phyloP scores from a whole-genome alignment of 345 rosid species.

The Acer yangbiense region DNA sequence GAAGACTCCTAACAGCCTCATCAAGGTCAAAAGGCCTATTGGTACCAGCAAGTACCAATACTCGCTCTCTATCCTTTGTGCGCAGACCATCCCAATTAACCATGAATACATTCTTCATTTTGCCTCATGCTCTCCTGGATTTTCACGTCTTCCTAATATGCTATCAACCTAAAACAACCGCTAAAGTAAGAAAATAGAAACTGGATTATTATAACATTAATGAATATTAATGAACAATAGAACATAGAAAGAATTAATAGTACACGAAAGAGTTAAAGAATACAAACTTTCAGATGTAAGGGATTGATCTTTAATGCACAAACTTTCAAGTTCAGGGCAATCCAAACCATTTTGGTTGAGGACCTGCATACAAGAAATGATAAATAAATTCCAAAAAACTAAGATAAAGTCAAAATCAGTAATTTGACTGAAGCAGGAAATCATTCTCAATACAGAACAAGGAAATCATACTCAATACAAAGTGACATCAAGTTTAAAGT shows the following conservation, averaged over 20 bases:
- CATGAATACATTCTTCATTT: slow-evolving; percentile 99
- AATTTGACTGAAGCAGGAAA: too few species aligned
- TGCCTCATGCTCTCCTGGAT: slow-evolving; percentile 99
- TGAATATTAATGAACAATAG: background rate
- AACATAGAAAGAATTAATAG: background rate
- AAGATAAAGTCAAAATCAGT: background rate
- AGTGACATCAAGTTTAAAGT: too few species aligned
- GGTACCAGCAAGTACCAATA: slow-evolving; percentile 92
- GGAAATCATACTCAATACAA: too few species aligned
- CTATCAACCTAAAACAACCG: slow-evolving; percentile 78
- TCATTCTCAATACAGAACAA: too few species aligned
- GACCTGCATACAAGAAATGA: slow-evolving; percentile 48
- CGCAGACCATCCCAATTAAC: slow-evolving; percentile 98
- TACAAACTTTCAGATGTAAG: slow-evolving; percentile 75
- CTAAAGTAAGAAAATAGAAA: background rate
- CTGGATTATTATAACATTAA: slow-evolving; percentile 7
- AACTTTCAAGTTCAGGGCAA: slow-evolving; percentile 75
- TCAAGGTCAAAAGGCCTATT: slow-evolving; percentile 98
- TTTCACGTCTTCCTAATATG: slow-evolving; percentile 97
- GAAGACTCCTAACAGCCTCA: slow-evolving; percentile 98
- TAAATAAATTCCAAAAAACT: slow-evolving; percentile 8
- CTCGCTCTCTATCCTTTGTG: slow-evolving; percentile 95
- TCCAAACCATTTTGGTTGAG: slow-evolving; percentile 66
- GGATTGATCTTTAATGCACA: slow-evolving; percentile 81
- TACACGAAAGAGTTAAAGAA: slow-evolving; percentile 15